Conservation (phyloP, 1,284 basidiomycete species). For the Phylloboletellus chloephorus region DNA sequence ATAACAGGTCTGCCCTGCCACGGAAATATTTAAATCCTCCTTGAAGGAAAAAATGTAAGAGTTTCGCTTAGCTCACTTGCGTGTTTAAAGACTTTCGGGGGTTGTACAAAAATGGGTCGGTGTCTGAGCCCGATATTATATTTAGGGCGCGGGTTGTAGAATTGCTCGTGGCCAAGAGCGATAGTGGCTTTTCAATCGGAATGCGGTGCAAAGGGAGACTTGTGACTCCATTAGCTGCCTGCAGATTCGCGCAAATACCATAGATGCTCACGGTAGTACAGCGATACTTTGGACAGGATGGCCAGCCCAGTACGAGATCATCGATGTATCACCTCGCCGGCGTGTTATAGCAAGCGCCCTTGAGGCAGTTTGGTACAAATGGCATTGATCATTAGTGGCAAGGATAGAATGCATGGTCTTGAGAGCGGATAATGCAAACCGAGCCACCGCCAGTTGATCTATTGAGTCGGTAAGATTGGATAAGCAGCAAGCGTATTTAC, state of each 20-base stretch:
- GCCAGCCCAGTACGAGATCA: conserved; percentile 80
- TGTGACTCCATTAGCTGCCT: conserved; percentile 8
- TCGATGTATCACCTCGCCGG: conserved; percentile 66
- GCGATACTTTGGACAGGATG: conserved; percentile 76
- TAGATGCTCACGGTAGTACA: conserved; percentile 57
- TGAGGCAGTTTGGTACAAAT: conserved; percentile 67
- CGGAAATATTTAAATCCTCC: conserved; percentile 5
- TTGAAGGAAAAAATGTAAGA: conserved; percentile 6
- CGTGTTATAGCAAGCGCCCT: conserved; percentile 68
- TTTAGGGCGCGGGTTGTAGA: conserved; percentile 34
- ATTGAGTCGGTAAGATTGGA: conserved; percentile 14
- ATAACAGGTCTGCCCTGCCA: conserved; percentile 56
- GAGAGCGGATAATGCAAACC: conserved; percentile 73
- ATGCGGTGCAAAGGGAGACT: conserved; percentile 71
- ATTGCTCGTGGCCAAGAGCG: conserved; percentile 42
- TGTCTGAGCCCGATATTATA: conserved; percentile 49
- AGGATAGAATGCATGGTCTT: conserved; percentile 64
- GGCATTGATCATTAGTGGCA: conserved; percentile 66
- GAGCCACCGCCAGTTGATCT: conserved; percentile 75
- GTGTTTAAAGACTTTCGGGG: conserved; percentile 58
- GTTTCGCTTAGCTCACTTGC: conserved; percentile 45
- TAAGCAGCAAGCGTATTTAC: conserved; percentile 20
- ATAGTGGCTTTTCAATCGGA: conserved; percentile 68
- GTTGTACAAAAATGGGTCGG: conserved; percentile 86
- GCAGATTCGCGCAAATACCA: conserved; percentile 6